Evolutionary conservation across 257 asterid genomes (phyloP), one percentile per base, ranked within the genome.

Genomic region (Verbena officinalis): DNA sequence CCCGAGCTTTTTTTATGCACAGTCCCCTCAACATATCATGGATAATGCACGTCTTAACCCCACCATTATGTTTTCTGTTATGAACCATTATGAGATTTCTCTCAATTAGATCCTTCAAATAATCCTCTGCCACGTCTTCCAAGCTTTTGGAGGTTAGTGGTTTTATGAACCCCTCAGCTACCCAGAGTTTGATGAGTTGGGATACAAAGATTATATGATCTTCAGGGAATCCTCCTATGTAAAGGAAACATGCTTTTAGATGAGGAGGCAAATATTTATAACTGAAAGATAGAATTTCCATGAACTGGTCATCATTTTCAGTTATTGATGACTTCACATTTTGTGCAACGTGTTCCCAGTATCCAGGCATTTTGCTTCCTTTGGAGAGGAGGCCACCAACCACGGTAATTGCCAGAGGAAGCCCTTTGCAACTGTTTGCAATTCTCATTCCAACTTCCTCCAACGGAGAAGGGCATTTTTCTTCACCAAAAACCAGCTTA

Each of bases 231-330:
- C 15, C 52, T 16, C 23, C 52, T 22, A 46, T 16, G 19, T 46
- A 46, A 16, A 46, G 52, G 9, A 46, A 46, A 7, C 23, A 46
- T 16, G 52, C 10, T 46, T 44, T 55, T 24, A 22, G 70, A 55
- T 34, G 71, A 66, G 5, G 53, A 53, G 15, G 54, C 70, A 52
- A 73, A 70, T 10, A 73, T 24, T 49, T 50, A 23, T 63, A 63
- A 21, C 59, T 48, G 22, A 49, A 7, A 48, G 49, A 33, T 13
- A 63, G 49, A 17, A 63, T 64, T 9, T 23, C 55, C 38, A 43
- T 13, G 24, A 69, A 30, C 44, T 45, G 9, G 7, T 27, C 31
- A 15, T 11, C 20, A 21, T 40, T 43, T 9, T 16, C 24, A 49
- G 49, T 17, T 15, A 60, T 56, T 16, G n/a, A n/a, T 43, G 51